Evolutionary conservation across 1,139 yeast species (phyloP).

Genomic region (Candida sp.): DNA sequence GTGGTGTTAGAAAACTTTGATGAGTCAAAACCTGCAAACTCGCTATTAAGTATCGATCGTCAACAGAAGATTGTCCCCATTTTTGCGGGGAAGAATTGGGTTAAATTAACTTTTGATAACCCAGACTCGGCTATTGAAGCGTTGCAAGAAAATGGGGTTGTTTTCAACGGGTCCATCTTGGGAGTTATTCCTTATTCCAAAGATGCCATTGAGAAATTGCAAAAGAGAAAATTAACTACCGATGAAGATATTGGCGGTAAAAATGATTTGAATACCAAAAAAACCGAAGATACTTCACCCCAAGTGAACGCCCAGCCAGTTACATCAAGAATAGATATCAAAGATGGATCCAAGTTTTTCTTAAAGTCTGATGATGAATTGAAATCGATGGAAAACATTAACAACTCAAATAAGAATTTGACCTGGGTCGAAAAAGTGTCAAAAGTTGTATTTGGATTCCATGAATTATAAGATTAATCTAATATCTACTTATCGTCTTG

Average conservation of each 20-base stretch:
- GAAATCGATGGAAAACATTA: slow-evolving; percentile 16
- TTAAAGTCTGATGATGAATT: slow-evolving; percentile 23
- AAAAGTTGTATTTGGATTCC: slow-evolving; percentile 43
- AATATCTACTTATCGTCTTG: too few relatives aligned
- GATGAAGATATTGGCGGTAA: slow-evolving; percentile 58
- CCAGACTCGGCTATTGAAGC: slow-evolving; percentile 80
- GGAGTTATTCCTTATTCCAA: slow-evolving; percentile 76
- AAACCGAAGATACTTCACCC: slow-evolving; percentile 2
- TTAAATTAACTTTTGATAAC: slow-evolving; percentile 77
- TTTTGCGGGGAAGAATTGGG: slow-evolving; percentile 85
- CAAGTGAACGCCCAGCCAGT: slow-evolving; percentile 7
- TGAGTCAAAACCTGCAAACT: slow-evolving; percentile 23
- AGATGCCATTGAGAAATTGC: slow-evolving; percentile 58
- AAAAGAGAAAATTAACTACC: slow-evolving; percentile 49
- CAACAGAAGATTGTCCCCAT: slow-evolving; percentile 48
- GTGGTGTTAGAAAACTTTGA: slow-evolving; percentile 74
- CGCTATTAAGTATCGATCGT: slow-evolving; percentile 11
- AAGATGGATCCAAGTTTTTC: slow-evolving; percentile 40
- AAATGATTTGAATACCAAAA: slow-evolving; percentile 11
- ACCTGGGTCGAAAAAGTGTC: slow-evolving; percentile 33
- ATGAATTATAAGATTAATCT: slow-evolving; percentile 41
- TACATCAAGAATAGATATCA: slow-evolving; percentile 30
- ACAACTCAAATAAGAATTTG: slow-evolving; percentile 25
- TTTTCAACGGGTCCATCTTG: slow-evolving; percentile 65
- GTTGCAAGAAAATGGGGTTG: slow-evolving; percentile 73